Conservation (phyloP, 441 rosid genomes). For the Rhodomyrtus psidioides region DNA sequence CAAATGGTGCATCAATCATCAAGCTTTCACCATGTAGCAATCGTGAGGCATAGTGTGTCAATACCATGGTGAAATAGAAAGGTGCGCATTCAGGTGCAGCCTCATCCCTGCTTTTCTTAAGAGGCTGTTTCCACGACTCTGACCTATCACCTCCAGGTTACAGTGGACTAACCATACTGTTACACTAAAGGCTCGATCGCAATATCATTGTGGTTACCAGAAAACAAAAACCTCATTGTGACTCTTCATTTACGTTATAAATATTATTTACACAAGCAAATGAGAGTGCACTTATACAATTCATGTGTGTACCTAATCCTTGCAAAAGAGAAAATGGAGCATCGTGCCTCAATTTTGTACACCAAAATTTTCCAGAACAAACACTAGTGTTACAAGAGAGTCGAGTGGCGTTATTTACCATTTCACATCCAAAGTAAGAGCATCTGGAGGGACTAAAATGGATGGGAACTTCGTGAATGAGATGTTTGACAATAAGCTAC, state of each 20-base stretch:
- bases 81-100: not conserved
- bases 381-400: slow-evolving; percentile 21
- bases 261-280: not conserved
- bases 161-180: not conserved
- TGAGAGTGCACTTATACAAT: not conserved
- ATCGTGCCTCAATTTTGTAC: not conserved
- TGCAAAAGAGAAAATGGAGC: not conserved
- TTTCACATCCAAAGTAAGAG: slow-evolving; percentile 71
- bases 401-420: slow-evolving; percentile 31
- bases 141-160: not conserved
- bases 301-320: not conserved
- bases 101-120: not conserved
- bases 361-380: not conserved
- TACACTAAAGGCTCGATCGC: not conserved
- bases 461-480: slow-evolving; percentile 76
- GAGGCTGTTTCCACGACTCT: not conserved
- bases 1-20: not conserved
- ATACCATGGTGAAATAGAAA: not conserved
- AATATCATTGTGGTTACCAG: not conserved
- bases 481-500: slow-evolving; percentile 55
- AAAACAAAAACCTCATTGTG: not conserved
- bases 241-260: not conserved
- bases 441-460: slow-evolving; percentile 62
- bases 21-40: not conserved
- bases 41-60: not conserved